Conservation (phyloP, 2,329 filamentous ascomycete genomes). For the Fusarium chlamydosporum region DNA sequence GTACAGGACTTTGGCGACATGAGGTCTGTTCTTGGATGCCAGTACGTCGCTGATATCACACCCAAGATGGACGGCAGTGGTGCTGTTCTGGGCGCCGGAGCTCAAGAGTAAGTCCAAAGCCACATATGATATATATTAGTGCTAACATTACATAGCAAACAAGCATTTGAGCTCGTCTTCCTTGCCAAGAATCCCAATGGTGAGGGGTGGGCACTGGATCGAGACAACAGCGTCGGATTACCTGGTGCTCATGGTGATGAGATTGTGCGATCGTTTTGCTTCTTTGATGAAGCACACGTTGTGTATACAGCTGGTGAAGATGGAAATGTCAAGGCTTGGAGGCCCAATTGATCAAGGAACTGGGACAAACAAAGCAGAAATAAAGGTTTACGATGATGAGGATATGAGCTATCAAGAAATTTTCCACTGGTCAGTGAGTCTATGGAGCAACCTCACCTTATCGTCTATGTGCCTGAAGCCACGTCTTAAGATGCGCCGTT, state of each 20-base stretch:
- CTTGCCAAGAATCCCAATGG: constrained; percentile 63
- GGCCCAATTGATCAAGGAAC: constrained; percentile 48
- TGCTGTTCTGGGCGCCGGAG: constrained; percentile 74
- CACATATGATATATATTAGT: constrained; percentile 44
- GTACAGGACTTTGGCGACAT: constrained; percentile 76
- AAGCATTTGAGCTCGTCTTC: constrained; percentile 73
- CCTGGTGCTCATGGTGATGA: constrained; percentile 74
- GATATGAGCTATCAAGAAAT: not conserved
- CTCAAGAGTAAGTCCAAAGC: constrained; percentile 72
- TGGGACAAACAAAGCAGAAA: not conserved
- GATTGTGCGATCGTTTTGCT: constrained; percentile 74
- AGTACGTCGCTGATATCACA: constrained; percentile 79
- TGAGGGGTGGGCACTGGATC: constrained; percentile 67
- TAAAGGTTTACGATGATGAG: constrained; percentile 2
- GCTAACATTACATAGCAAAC: constrained; percentile 56
- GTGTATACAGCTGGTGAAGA: constrained; percentile 73
- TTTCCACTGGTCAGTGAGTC: not conserved
- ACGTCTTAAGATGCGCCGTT: not conserved
- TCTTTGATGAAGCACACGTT: constrained; percentile 71
- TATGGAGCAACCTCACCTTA: not conserved
- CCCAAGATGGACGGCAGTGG: constrained; percentile 71
- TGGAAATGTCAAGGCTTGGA: constrained; percentile 70
- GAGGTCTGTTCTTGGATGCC: constrained; percentile 73
- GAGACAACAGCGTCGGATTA: constrained; percentile 70
- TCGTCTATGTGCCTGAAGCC: not conserved